A percentile compares a stretch with the other conserved stretches of the same genome.
These are phyloP conservation scores for Paragyromitra xinjiangensis DNA, from an alignment of 495 filamentous ascomycete species.

Conservation along the genomic window DNA sequence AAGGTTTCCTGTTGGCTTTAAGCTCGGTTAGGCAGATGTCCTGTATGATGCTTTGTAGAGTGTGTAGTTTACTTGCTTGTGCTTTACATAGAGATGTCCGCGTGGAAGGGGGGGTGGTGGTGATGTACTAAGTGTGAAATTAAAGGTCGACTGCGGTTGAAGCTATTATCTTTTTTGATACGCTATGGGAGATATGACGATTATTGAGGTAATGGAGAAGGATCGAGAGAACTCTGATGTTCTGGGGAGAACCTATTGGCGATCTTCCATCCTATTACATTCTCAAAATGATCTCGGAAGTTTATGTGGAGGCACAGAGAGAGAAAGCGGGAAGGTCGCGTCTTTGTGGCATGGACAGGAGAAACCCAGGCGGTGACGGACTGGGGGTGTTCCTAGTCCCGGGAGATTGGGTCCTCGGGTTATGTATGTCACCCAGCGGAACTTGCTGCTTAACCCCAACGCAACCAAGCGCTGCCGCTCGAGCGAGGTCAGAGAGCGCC, in stretches of 20 bases:
- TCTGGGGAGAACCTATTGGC: slow-evolving; percentile 13
- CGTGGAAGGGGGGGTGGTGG: slow-evolving; percentile 2
- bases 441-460: slow-evolving; percentile 36
- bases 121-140: slow-evolving; percentile 9
- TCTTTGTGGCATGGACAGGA: slow-evolving; percentile 29
- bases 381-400: slow-evolving; percentile 51
- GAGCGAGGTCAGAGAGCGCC: slow-evolving; percentile 38
- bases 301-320: slow-evolving; percentile 15
- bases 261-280: slow-evolving; percentile 34
- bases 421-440: slow-evolving; percentile 44
- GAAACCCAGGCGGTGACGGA: slow-evolving; percentile 46
- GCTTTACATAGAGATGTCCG: slow-evolving; percentile 10
- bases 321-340: slow-evolving; percentile 40
- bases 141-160: slow-evolving; percentile 17
- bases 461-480: slow-evolving; percentile 39
- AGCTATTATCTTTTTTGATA: slow-evolving; percentile 4
- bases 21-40: slow-evolving; percentile 24
- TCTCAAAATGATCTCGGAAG: slow-evolving; percentile 33
- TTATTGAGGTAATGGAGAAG: slow-evolving; percentile 30
- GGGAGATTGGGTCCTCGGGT: slow-evolving; percentile 55
- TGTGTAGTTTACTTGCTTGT: background rate
- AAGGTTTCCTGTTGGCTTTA: slow-evolving; percentile 21
- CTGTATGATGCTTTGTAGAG: background rate
- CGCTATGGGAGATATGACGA: slow-evolving; percentile 24
- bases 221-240: slow-evolving; percentile 3